phyloP scores from a whole-genome alignment of 225 moss, liverwort and hornwort genomes.

The Polytrichum commune region DNA sequence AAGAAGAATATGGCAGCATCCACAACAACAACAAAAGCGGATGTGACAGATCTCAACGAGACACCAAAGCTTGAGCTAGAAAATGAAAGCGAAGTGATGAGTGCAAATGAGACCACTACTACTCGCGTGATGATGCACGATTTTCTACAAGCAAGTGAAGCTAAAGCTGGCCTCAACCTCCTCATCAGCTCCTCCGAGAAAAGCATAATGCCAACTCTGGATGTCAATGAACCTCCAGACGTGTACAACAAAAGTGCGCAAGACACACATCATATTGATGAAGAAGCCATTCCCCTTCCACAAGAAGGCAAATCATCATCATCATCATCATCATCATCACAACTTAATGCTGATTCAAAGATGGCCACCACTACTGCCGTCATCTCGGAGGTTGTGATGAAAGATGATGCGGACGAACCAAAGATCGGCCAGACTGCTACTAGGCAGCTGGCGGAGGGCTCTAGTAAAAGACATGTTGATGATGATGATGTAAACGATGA shows the following conservation, averaged over 20 bases:
- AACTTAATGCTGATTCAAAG: too few relatives aligned
- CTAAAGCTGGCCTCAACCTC: conserved; percentile 7
- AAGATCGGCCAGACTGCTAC: conserved; percentile 4
- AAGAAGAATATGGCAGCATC: background rate
- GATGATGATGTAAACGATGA: background rate
- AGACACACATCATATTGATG: conserved; percentile 15
- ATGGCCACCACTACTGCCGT: too few relatives aligned
- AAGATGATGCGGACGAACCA: too few relatives aligned
- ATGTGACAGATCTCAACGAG: conserved; percentile 27
- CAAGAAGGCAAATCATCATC: too few relatives aligned
- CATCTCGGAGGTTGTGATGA: too few relatives aligned
- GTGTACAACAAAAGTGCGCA: conserved; percentile 15
- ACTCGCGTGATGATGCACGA: conserved; percentile 7
- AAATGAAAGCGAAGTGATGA: conserved; percentile 11
- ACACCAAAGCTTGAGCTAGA: conserved; percentile 19
- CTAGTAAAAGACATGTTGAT: background rate
- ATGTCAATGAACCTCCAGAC: conserved; percentile 20
- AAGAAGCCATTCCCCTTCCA: conserved; percentile 2
- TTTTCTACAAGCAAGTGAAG: conserved; percentile 15
- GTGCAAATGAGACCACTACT: conserved; percentile 15
- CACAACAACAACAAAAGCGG: conserved; percentile 30
- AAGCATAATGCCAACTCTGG: conserved; percentile 6
- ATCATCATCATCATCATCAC: too few relatives aligned
- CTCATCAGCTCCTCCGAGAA: conserved; percentile 1
- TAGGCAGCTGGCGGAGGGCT: conserved; percentile 8